Evolutionary conservation across 2,329 filamentous ascomycete species (phyloP).

Genomic region (Tolypocladium sp.): DNA sequence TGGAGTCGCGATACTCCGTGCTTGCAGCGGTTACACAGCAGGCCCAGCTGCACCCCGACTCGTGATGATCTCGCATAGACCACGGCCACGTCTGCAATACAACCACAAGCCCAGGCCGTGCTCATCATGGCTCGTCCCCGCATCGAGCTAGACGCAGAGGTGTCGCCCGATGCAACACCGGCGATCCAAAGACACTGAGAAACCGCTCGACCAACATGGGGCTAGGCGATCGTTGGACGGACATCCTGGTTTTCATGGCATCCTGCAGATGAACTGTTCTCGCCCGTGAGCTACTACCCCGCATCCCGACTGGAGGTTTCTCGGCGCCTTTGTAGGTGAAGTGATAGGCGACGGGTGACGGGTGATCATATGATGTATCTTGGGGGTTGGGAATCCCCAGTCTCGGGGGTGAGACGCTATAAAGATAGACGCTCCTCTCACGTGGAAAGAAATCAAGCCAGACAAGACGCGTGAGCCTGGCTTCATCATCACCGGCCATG

Average conservation of each 20-base stretch:
- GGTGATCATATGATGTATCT: background rate
- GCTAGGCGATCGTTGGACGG: background rate
- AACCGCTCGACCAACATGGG: background rate
- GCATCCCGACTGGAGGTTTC: background rate
- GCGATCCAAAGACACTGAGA: background rate
- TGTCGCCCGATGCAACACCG: background rate
- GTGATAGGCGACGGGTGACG: no score
- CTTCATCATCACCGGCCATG: background rate
- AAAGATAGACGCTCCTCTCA: background rate
- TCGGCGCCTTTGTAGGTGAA: background rate
- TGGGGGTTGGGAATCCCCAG: background rate
- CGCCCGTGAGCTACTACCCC: background rate
- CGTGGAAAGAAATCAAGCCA: background rate
- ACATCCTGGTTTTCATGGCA: background rate
- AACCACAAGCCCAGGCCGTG: background rate
- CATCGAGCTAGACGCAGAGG: background rate
- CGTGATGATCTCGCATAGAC: background rate
- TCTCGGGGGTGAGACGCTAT: background rate
- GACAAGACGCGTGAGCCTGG: background rate
- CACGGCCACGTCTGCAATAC: background rate
- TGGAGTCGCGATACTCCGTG: background rate
- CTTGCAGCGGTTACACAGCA: background rate
- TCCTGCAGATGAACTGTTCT: background rate
- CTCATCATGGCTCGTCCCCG: background rate
- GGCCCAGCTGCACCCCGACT: background rate